Percentiles rank a stretch among this genome's conserved stretches.
phyloP scores from a whole-genome alignment of 768 basidiomycete genomes.

The Pisolithus tinctorius region DNA sequence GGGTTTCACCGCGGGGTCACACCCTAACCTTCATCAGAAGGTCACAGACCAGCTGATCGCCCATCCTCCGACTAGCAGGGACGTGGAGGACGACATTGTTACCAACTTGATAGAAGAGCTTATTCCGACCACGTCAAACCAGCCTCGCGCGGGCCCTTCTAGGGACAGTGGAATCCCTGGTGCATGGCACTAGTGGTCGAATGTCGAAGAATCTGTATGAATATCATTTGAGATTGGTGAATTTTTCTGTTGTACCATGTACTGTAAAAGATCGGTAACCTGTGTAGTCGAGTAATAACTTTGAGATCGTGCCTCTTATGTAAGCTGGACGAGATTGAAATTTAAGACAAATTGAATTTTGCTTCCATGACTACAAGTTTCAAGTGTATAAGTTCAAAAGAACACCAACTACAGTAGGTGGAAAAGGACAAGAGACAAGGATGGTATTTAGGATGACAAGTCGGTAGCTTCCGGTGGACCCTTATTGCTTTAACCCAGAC shows the following conservation, averaged over 20 bases:
- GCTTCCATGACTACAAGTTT: no score
- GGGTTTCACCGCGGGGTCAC: constrained; percentile 60
- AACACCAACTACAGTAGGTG: no score
- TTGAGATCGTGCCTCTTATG: no score
- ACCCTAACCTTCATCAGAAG: constrained; percentile 45
- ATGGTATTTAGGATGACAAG: no score
- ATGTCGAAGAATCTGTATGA: background rate
- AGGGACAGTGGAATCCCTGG: constrained; percentile 32
- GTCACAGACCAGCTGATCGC: constrained; percentile 44
- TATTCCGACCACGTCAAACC: constrained; percentile 35
- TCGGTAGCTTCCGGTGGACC: no score
- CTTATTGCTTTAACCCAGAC: no score
- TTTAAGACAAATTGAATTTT: no score
- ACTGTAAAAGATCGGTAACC: background rate
- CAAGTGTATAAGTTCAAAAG: no score
- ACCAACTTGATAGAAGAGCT: constrained; percentile 57
- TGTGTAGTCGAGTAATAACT: no score
- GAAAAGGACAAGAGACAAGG: no score
- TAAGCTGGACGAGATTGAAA: no score
- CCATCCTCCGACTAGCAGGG: constrained; percentile 39
- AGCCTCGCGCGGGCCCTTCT: constrained; percentile 31
- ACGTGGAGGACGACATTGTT: constrained; percentile 59
- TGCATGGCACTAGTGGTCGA: constrained; percentile 34
- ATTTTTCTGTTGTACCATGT: background rate
- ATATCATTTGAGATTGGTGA: background rate